These are phyloP conservation scores for Holtermannia corniformis DNA, from an alignment of 768 basidiomycete species.

Conservation along the genomic window DNA sequence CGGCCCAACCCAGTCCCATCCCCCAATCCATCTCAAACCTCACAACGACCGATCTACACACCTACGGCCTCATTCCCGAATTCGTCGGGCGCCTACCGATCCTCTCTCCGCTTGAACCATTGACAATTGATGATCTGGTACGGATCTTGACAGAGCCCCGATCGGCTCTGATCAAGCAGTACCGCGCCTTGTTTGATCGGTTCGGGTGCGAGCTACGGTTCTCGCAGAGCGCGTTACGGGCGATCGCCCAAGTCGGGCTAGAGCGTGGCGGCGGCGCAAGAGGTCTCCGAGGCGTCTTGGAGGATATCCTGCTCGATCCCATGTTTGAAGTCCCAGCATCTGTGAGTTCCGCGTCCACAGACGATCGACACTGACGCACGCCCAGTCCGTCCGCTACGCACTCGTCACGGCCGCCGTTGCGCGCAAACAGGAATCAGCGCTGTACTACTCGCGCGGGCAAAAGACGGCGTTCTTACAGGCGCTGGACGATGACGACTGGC, in stretches of 20 bases:
- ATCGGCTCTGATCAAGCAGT: constrained; percentile 84
- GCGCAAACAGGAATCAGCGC: constrained; percentile 52
- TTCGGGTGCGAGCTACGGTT: constrained; percentile 81
- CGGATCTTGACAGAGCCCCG: constrained; percentile 87
- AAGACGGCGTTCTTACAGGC: constrained; percentile 25
- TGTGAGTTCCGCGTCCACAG: constrained; percentile 16
- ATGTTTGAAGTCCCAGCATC: constrained; percentile 57
- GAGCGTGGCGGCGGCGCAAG: constrained; percentile 82
- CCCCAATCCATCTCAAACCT: constrained; percentile 15
- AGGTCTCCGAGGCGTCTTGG: constrained; percentile 83
- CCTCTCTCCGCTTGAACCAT: constrained; percentile 69
- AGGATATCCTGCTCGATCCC: constrained; percentile 67
- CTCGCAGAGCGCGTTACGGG: constrained; percentile 66
- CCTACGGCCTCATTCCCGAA: constrained; percentile 92
- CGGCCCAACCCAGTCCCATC: not conserved
- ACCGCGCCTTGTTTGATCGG: constrained; percentile 69
- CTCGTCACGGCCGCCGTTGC: constrained; percentile 67
- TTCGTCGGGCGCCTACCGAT: constrained; percentile 89
- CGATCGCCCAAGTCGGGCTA: constrained; percentile 67
- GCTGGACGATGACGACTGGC: constrained; percentile 28
- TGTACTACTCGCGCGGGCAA: constrained; percentile 57
- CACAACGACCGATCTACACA: constrained; percentile 56
- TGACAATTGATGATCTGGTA: constrained; percentile 71
- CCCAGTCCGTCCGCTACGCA: constrained; percentile 67
- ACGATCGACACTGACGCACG: not conserved